Evolutionary conservation across 352 stramenopile genomes (phyloP), one percentile per base, ranked within the genome.

Genomic region (Albugo laibachii): DNA sequence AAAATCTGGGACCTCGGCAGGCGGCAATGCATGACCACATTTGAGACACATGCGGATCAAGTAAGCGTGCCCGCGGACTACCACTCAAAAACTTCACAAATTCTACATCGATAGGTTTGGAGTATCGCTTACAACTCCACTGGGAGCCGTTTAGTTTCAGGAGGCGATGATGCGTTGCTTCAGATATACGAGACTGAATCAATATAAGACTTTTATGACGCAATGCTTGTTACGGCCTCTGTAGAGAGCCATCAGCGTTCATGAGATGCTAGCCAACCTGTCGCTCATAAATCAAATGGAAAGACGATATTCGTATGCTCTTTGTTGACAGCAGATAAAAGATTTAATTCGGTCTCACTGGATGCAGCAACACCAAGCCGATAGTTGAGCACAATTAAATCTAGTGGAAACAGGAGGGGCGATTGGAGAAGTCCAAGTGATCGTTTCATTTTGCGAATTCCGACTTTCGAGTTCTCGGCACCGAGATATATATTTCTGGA

Each of bases 1-100:
- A 95, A 95, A 64, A 86, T 93, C 53, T 95, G 83, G 83, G 83
- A 95, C 40, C 63, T 95, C 38, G 80, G 78, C 35, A 82, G 69
- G 27, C 77, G 83, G 11, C 77, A 80, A 48, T 94, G 80, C 46
- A 62, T 94, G 35, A 80, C 84, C 18, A 94, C 73, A 8, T 94
- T 95, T 54, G 83, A 95, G 44, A 80, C 69, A 20, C 83, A 94
- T 63, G 88, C 66, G 38, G 83, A 94, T 48, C 82, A 94, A 66
- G 78, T 86, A 58, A 13, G 44, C 3, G 16, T 5, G 3, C 2
- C 38, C 3, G 8, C 8, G 8, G 38, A 19, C 8, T 43, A 8
- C 16, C 38, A 10, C 8, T 43, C 16, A 24, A 8, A 24, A 8
- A 10, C 19, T 19, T 43, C 3, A 20, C 0, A 27, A 24, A 19